A percentile compares a stretch with the other conserved stretches of the same genome.
Evolutionary conservation across 306 rosid genomes (phyloP).

Genomic region (Adenanthera pavonina): DNA sequence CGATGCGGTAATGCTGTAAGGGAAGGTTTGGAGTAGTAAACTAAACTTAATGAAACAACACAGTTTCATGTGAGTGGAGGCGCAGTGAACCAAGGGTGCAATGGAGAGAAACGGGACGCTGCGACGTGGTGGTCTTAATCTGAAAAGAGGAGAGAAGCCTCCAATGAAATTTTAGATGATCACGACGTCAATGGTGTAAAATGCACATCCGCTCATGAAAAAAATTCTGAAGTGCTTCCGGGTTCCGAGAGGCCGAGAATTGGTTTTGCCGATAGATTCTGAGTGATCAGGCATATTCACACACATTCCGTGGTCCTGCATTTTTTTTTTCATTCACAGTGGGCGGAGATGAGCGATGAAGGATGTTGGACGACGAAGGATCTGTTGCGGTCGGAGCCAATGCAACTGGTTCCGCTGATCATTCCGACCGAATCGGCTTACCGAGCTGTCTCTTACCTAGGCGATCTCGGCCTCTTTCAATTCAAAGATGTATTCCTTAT

Average conservation of each 20-base stretch:
- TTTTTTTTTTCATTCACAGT: neutral
- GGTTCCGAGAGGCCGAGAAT: neutral
- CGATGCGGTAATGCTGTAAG: too few relatives aligned
- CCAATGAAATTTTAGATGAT: neutral
- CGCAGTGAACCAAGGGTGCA: too few relatives aligned
- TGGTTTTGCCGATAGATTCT: neutral
- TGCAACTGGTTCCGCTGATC: slow-evolving; percentile 67
- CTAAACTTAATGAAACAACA: too few relatives aligned
- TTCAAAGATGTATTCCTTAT: slow-evolving; percentile 55
- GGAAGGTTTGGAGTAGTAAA: too few relatives aligned
- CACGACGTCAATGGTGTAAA: too few relatives aligned
- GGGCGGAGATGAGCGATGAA: slow-evolving; percentile 2
- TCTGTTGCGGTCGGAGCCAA: slow-evolving; percentile 72
- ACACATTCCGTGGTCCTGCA: slow-evolving; percentile 4
- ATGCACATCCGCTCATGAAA: neutral
- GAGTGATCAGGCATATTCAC: neutral
- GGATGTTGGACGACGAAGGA: slow-evolving; percentile 50
- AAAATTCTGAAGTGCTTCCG: neutral
- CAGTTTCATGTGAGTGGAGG: too few relatives aligned
- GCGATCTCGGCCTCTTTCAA: slow-evolving; percentile 67
- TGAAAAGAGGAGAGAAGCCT: neutral
- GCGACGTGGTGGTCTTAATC: neutral
- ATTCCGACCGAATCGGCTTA: slow-evolving; percentile 63
- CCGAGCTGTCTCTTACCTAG: slow-evolving; percentile 46
- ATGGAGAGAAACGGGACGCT: neutral